These are phyloP conservation scores for Kazachstania taianensis DNA, from an alignment of 805 yeast genomes.

Conservation along the genomic window DNA sequence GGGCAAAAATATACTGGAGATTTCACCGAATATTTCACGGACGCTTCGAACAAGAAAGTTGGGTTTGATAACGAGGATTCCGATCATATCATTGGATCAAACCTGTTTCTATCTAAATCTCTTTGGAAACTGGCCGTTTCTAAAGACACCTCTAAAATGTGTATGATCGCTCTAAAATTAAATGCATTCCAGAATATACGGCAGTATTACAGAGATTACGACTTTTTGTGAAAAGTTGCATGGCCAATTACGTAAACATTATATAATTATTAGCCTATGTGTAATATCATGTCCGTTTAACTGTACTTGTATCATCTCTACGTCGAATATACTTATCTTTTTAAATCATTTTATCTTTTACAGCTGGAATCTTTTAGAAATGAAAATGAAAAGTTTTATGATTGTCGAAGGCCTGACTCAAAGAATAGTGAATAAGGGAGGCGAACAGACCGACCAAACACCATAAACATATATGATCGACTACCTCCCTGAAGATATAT, in stretches of 20 bases:
- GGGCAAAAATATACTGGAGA: not conserved
- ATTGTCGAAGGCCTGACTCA: no score
- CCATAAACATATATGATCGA: no score
- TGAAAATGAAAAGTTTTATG: no score
- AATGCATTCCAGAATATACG: constrained; percentile 11
- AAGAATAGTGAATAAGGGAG: no score
- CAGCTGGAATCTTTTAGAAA: no score
- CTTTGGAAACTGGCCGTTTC: constrained; percentile 19
- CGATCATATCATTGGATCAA: constrained; percentile 7
- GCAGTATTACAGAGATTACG: constrained; percentile 12
- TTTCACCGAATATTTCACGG: not conserved
- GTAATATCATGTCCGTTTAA: no score
- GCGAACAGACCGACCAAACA: no score
- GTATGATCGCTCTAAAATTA: constrained; percentile 17
- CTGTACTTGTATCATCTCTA: no score
- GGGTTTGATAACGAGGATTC: constrained; percentile 7
- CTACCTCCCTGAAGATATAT: constrained; percentile 17
- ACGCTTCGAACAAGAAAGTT: constrained; percentile 10
- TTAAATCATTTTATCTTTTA: no score
- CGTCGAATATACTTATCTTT: no score
- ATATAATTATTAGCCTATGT: no score
- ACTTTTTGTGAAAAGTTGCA: constrained; percentile 8
- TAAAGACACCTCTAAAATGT: constrained; percentile 8
- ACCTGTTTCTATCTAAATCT: constrained; percentile 14
- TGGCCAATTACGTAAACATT: no score